Conservation (phyloP, 2,329 filamentous ascomycete species). For the Colletotrichum chlorophyti region DNA sequence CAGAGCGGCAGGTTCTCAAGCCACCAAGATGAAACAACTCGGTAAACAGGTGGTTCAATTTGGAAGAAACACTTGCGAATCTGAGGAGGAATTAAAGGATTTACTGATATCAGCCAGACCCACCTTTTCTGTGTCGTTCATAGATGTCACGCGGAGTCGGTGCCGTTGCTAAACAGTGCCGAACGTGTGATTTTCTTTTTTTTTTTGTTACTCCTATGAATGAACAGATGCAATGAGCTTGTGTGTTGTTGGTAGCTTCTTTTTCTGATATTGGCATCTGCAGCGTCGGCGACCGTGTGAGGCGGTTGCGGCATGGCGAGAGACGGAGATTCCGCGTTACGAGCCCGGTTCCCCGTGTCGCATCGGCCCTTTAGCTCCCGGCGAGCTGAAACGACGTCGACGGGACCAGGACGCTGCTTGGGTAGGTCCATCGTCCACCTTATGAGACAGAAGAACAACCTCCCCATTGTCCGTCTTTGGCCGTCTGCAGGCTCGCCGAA, state of each 20-base stretch:
- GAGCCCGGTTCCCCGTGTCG: background rate
- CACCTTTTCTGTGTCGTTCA: background rate
- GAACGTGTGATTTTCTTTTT: slow-evolving; percentile 23
- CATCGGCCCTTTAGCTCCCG: background rate
- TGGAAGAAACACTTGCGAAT: slow-evolving; percentile 4
- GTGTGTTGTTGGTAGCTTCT: background rate
- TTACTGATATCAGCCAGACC: background rate
- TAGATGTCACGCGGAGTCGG: slow-evolving; percentile 24
- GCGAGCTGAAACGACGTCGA: background rate
- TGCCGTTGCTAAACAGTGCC: slow-evolving; percentile 8
- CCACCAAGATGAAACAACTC: background rate
- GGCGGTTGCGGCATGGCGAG: background rate
- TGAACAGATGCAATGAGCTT: slow-evolving; percentile 12
- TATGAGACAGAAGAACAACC: background rate
- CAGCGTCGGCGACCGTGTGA: slow-evolving; percentile 16
- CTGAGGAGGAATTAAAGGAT: background rate
- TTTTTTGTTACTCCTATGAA: too few species aligned
- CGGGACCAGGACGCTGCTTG: background rate
- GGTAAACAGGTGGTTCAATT: background rate
- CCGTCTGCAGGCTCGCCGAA: slow-evolving; percentile 6
- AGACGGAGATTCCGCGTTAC: slow-evolving; percentile 1
- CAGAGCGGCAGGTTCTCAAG: background rate
- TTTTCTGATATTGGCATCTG: slow-evolving; percentile 22
- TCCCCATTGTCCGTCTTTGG: slow-evolving; percentile 14
- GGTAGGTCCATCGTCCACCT: background rate